Conservation (phyloP, 306 rosid species). For the Corylus heterophylla region DNA sequence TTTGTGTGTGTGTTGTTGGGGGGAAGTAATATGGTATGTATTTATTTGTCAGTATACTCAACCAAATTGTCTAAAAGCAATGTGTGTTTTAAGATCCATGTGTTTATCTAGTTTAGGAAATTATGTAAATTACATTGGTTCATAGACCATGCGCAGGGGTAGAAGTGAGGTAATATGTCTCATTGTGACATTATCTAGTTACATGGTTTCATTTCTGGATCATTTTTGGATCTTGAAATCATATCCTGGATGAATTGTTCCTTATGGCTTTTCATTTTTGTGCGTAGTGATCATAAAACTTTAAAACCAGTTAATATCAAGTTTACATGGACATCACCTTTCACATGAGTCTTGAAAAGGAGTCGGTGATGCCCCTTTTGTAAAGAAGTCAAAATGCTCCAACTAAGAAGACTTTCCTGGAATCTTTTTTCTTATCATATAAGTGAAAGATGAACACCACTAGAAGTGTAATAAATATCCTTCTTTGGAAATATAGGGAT, state of each 20-base stretch:
- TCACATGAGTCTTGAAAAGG: background rate
- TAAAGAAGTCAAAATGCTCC: background rate
- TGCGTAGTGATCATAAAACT: background rate
- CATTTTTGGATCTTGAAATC: slow-evolving; percentile 1
- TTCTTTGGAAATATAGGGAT: slow-evolving; percentile 60
- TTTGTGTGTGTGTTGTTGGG: too few species aligned
- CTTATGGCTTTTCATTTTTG: background rate
- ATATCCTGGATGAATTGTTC: slow-evolving; percentile 1
- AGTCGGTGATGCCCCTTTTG: background rate
- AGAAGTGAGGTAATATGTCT: slow-evolving; percentile 80
- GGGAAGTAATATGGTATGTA: background rate
- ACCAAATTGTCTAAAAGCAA: background rate
- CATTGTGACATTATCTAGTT: slow-evolving; percentile 20
- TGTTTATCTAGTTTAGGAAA: slow-evolving; percentile 27
- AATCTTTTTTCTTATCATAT: background rate
- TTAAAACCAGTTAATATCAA: background rate
- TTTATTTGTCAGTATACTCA: background rate
- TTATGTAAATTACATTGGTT: slow-evolving; percentile 45
- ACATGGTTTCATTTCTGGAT: slow-evolving; percentile 3
- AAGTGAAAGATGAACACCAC: slow-evolving; percentile 13
- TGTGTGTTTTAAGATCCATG: slow-evolving; percentile 12
- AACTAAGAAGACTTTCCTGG: slow-evolving; percentile 1
- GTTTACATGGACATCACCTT: background rate
- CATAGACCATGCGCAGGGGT: slow-evolving; percentile 75
- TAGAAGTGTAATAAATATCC: background rate